Evolutionary conservation across 371 early-diverging fungal genomes (phyloP).

Genomic region (Amoeboaphelidium protococcarum): DNA sequence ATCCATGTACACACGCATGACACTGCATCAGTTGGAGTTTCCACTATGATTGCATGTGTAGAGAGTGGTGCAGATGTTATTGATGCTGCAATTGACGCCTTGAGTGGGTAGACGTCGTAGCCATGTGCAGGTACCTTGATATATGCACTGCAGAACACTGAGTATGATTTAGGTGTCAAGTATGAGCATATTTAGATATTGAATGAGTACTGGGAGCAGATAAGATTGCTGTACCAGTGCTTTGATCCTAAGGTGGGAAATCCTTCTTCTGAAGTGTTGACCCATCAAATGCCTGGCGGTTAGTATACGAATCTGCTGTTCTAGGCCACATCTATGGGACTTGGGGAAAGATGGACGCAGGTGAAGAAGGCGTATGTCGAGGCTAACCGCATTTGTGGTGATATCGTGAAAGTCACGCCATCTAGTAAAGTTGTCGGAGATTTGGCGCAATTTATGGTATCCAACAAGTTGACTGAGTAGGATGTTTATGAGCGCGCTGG

Average conservation of each 20-base stretch:
- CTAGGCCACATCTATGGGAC: slow-evolving; percentile 71
- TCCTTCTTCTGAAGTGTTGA: slow-evolving; percentile 67
- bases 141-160: slow-evolving; percentile 43
- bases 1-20: slow-evolving; percentile 92
- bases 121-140: slow-evolving; percentile 87
- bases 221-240: slow-evolving; percentile 68
- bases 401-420: slow-evolving; percentile 87
- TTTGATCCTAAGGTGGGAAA: slow-evolving; percentile 71
- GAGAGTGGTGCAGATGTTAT: slow-evolving; percentile 77
- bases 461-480: slow-evolving; percentile 39
- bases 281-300: slow-evolving; percentile 81
- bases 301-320: slow-evolving; percentile 88
- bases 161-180: slow-evolving; percentile 49
- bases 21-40: slow-evolving; percentile 85
- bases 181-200: slow-evolving; percentile 42
- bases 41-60: slow-evolving; percentile 68
- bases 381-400: slow-evolving; percentile 74
- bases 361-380: slow-evolving; percentile 68
- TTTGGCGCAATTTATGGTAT: slow-evolving; percentile 86
- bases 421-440: slow-evolving; percentile 91
- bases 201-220: slow-evolving; percentile 86
- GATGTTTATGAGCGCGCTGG: slow-evolving; percentile 47
- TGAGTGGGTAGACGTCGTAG: slow-evolving; percentile 89
- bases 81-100: slow-evolving; percentile 65
- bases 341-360: slow-evolving; percentile 73